These are phyloP conservation scores for Ambrosiella cleistominuta DNA, from an alignment of 2,329 filamentous ascomycete genomes.

Conservation along the genomic window DNA sequence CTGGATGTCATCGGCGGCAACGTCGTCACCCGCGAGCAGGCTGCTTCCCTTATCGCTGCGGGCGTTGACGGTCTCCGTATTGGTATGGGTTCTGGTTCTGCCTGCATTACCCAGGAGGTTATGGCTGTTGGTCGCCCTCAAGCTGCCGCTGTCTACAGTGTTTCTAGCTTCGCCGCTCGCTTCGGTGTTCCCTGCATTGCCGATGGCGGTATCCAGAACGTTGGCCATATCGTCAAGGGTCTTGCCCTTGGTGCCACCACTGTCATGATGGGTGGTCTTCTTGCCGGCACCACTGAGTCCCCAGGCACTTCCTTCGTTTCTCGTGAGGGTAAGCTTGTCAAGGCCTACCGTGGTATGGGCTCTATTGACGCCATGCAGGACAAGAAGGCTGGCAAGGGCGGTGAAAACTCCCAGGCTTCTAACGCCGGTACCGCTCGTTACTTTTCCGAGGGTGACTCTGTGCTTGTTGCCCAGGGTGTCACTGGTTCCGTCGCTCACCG, in stretches of 20 bases:
- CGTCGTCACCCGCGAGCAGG: slow-evolving; percentile 94
- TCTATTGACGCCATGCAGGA: slow-evolving; percentile 99
- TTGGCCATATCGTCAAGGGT: slow-evolving; percentile 97
- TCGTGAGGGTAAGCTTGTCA: slow-evolving; percentile 91
- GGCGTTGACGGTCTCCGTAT: slow-evolving; percentile 94
- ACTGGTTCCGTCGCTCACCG: slow-evolving; percentile 69
- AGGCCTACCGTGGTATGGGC: slow-evolving; percentile 98
- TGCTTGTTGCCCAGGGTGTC: slow-evolving; percentile 92
- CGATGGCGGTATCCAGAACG: slow-evolving; percentile 93
- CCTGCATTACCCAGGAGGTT: slow-evolving; percentile 98
- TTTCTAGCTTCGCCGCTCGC: slow-evolving; percentile 71
- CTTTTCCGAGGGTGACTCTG: slow-evolving; percentile 90
- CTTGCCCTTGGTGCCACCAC: slow-evolving; percentile 84
- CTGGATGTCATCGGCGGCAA: slow-evolving; percentile 97
- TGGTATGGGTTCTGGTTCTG: slow-evolving; percentile 95
- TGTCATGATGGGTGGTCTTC: slow-evolving; percentile 97
- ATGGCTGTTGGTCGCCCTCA: slow-evolving; percentile 98
- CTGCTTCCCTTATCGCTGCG: slow-evolving; percentile 76
- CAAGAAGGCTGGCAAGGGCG: slow-evolving; percentile 72
- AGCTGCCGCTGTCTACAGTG: slow-evolving; percentile 79
- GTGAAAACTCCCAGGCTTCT: slow-evolving; percentile 56
- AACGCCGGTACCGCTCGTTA: slow-evolving; percentile 96
- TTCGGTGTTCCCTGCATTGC: slow-evolving; percentile 98
- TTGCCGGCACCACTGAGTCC: slow-evolving; percentile 93
- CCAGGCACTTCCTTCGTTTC: slow-evolving; percentile 94